Base-by-base conservation (phyloP, 2,329 filamentous ascomycete genomes). In the Calonectria naviculata region DNA sequence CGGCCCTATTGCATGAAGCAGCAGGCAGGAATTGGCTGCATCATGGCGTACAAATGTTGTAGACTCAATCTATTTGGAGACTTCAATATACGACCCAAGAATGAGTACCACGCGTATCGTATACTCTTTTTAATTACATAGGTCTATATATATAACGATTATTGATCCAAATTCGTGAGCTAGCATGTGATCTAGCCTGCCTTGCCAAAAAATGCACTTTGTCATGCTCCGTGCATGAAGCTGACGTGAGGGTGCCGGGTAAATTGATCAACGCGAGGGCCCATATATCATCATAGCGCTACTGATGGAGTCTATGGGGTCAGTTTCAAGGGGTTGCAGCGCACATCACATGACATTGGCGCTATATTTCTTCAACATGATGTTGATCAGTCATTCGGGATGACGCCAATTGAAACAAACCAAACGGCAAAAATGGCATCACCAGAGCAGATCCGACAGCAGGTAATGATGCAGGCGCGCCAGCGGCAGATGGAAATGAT, bases 1-100 rank as follows among this genome's bases (percentile, higher is more conserved):
- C 68, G 82, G 80, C 26, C 87, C 85, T 0, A 68, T 78, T 42
- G 73, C 70, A 2, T 78, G 64, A 42, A 34, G 7, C 9, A 2
- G 24, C 21, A 19, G 13, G 17, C 4, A 13, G 6, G 13, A 4
- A 26, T 24, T 2, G 6, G 31, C 31, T 34, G 31, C 10, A 34
- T 34, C 10, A 10, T 5, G 31, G 10, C 6, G 31, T 10, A 10
- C 10, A 10, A 34, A 6, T 6, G 31, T 34, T 34, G 31, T 10
- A 5, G 31, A 34, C 31, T n/a, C n/a, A n/a, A n/a, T n/a, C n/a
- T n/a, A n/a, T n/a, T n/a, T n/a, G n/a, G n/a, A n/a, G n/a, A n/a
- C n/a, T n/a, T n/a, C n/a, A n/a, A n/a, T n/a, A n/a, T n/a, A n/a
- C n/a, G 31, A 34, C 31, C 31, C 10, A 5, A 34, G 31, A 34